A percentile compares a stretch with the other conserved stretches of the same genome.
Conservation (phyloP, 331 rosid species). For the Stylosanthes scabra region DNA sequence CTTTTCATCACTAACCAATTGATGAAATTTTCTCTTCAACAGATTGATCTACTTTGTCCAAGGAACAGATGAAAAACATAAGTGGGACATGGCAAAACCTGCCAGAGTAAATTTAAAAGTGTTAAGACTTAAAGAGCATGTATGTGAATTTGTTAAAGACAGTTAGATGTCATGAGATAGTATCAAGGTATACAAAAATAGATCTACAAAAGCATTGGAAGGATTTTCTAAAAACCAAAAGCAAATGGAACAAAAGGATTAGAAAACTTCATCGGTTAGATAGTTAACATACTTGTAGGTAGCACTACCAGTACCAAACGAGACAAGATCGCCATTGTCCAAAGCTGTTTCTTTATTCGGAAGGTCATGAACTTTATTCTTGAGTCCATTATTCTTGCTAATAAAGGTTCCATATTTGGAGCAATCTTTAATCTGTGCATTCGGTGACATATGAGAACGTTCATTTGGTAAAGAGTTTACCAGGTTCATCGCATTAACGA, state of each 20-base stretch:
- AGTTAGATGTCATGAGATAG: constrained; percentile 28
- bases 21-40: constrained; percentile 70
- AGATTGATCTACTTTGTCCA: constrained; percentile 53
- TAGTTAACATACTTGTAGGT: constrained; percentile 68
- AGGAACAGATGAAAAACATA: constrained; percentile 55
- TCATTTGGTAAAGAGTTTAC: constrained; percentile 42
- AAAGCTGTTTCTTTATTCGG: constrained; percentile 75
- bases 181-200: constrained; percentile 1
- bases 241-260: constrained; percentile 22
- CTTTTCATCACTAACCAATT: constrained; percentile 68
- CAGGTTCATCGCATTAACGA: constrained; percentile 67
- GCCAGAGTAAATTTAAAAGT: constrained; percentile 45
- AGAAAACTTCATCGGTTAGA: constrained; percentile 23
- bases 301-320: constrained; percentile 93
- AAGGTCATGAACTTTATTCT: constrained; percentile 74
- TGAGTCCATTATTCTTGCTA: constrained; percentile 59
- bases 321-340: constrained; percentile 73
- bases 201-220: constrained; percentile 29
- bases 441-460: constrained; percentile 39
- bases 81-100: constrained; percentile 85
- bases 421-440: constrained; percentile 68
- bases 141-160: constrained; percentile 12
- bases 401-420: constrained; percentile 88
- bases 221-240: constrained; percentile 16
- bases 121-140: constrained; percentile 27